Evolutionary conservation across 441 rosid species (phyloP), one percentile per base, ranked within the genome.

Genomic region (Adansonia rubrostipa): DNA sequence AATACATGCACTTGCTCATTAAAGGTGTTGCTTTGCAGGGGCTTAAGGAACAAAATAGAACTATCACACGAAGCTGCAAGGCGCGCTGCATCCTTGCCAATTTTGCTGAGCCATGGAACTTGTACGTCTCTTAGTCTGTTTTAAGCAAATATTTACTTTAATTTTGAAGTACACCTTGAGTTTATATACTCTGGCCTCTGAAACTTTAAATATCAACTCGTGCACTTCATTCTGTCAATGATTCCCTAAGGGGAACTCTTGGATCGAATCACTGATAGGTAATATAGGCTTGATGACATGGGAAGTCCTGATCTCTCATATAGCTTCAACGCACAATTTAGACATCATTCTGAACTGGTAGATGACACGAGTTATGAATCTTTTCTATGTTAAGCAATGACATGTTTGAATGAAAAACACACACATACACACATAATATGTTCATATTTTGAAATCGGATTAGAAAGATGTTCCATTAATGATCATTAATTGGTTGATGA

Each of bases 61-160:
- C 81, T 82, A 45, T 89, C 92, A 50, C 83, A 81, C 63, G 93
- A 91, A 33, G 90, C 92, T 45, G 82, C 87, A 56, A 89, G 93
- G 78, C 87, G 93, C 22, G 93, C 93, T 19, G 80, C 89, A 24
- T 85, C 91, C 47, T 83, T 91, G 84, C 95, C 92, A 14, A 69
- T 89, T 76, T 79, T 88, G 77, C 86, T 91, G 57, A 71, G 84
- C 74, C 95, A 88, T 79, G 95, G 93, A 83, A 86, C 82, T 73
- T 68, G 95, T 91, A 81, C 14, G 86, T 77, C 8, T 79, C 45
- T 40, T 42, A 4, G n/a, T 36, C 72, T 8, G 57, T 15, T 75
- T 62, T 56, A 78, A 82, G 17, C n/a, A n/a, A 76, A 71, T 9
- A 17, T 9, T 40, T 33, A 58, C 47, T 2, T 9, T 51, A 13